These are phyloP conservation scores for Lactifluus volemus DNA, from an alignment of 768 basidiomycete genomes.

Conservation along the genomic window DNA sequence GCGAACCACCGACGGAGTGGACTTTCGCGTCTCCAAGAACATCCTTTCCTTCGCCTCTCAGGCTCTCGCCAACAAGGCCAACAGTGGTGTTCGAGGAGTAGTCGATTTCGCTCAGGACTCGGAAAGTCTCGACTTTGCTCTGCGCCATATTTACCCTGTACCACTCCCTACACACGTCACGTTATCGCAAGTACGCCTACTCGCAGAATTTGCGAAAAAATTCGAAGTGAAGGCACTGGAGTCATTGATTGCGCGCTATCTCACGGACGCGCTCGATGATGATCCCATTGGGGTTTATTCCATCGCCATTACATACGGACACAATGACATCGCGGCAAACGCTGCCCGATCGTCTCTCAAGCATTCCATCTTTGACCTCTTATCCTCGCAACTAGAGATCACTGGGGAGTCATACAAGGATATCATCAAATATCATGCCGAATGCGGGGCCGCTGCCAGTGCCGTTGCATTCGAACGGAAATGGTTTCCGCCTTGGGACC, in stretches of 20 bases:
- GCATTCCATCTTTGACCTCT: neutral
- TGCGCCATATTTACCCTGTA: slow-evolving; percentile 13
- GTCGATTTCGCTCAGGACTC: neutral
- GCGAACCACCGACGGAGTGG: slow-evolving; percentile 1
- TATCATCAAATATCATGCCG: neutral
- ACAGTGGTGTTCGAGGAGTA: neutral
- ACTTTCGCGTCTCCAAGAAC: slow-evolving; percentile 11
- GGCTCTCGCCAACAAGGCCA: neutral
- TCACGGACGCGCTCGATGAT: neutral
- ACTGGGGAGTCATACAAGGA: neutral
- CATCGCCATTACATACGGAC: neutral
- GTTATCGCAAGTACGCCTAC: neutral
- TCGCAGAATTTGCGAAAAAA: slow-evolving; percentile 12
- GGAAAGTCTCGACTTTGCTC: neutral
- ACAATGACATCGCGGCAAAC: neutral
- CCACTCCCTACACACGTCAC: neutral
- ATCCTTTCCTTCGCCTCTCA: slow-evolving; percentile 11
- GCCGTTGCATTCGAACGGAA: neutral
- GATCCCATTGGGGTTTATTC: slow-evolving; percentile 14
- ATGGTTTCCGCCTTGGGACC: neutral
- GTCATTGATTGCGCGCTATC: neutral
- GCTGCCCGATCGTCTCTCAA: slow-evolving; percentile 1
- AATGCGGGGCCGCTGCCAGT: neutral
- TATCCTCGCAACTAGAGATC: neutral
- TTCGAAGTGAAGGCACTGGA: slow-evolving; percentile 3